Evolutionary conservation across 2,329 filamentous ascomycete genomes (phyloP), one percentile per base, ranked within the genome.

Genomic region (Fusarium proliferatum): DNA sequence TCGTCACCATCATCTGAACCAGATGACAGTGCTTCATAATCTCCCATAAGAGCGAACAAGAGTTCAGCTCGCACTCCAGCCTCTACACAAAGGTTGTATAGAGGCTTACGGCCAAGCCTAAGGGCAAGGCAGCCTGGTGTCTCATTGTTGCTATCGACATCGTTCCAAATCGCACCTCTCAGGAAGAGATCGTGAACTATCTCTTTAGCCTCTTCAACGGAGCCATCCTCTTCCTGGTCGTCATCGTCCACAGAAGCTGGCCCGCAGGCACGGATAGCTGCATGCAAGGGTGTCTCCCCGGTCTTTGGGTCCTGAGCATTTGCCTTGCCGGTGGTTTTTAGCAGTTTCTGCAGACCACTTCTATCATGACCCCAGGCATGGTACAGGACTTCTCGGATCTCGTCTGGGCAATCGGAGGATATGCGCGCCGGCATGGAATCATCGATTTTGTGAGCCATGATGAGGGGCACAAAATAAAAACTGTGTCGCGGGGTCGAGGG

Each of bases 151-250:
- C 86, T 84, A 81, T 98, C 94, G 63, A 98, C 86, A 81, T 98
- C 95, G 84, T 99, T 99, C 96, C 96, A 99, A 76, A 98, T 98
- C 16, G 94, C 96, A 38, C 96, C 96, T 76, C 93, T 92, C 78
- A 95, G 88, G 68, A 98, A 90, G 12, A 98, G 87, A 79, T 96
- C 89, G 75, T 89, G 88, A 9, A 98, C 85, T 1, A 92, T 92
- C 59, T 91, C 89, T 62, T 88, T 87, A 6, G 91, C 93, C 43
- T 89, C 88, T 52, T 91, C 88, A 38, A 93, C 81, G 33, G 82
- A 80, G 60, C 83, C 76, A 33, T 84, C 82, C 30, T 84, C 83
- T 30, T 84, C 82, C 15, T 80, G 80, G 6, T 81, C 81, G 19
- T 73, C 67, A 15, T 78, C 75, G 8, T 75, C 73, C 9, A 70